Base-by-base conservation (phyloP, 2,329 filamentous ascomycete species). In the Aspergillus texensis region DNA sequence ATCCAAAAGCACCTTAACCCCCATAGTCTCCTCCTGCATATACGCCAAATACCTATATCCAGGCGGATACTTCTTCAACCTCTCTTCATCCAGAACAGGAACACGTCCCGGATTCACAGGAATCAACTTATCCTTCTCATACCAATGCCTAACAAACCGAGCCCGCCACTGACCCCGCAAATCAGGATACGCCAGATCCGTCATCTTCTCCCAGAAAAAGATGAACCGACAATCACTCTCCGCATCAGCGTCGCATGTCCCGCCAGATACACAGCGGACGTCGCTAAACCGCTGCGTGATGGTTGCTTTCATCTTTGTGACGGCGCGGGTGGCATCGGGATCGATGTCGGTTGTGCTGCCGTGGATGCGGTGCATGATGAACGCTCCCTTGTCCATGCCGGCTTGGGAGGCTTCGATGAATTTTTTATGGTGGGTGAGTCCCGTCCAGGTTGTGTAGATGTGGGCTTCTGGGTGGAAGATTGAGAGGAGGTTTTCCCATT, bases 261-360 rank as follows among this genome's bases (percentile, higher is more conserved):
- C 39, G 8, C 39, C 39, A 19, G 39, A 41, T 41, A n/a, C 39
- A 41, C 39, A 41, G 19, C 39, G n/a, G 39, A 41, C 39, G 8
- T 6, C 39, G 3, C 39, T 41, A 28, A 59, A 62, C 12, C 60
- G 55, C 16, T 26, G 34, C 2, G 60, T 58, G 3, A 62, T 62
- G 16, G 55, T 59, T 6, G 52, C 55, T 19, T 62, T 62, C 60
- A 62, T 59, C 48, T 62, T 62, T 28, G 58, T 34, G 6, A 62
- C 45, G 1, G 56, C 60, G 3, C 60, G 36, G 0, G 16, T 41
- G 19, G 39, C 39, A 16, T 62, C n/a, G 12, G 55, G 55, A 4
- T 62, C 58, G 36, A 62, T 58, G 9, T 62, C 60, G 3, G 58
- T 56, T 12, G 60, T 56, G 16, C 58, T 56, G 6, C 60, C 60